Evolutionary conservation across 139 green algal genomes (phyloP), one percentile per base, ranked within the genome.

Genomic region (Nannochloris sp.): DNA sequence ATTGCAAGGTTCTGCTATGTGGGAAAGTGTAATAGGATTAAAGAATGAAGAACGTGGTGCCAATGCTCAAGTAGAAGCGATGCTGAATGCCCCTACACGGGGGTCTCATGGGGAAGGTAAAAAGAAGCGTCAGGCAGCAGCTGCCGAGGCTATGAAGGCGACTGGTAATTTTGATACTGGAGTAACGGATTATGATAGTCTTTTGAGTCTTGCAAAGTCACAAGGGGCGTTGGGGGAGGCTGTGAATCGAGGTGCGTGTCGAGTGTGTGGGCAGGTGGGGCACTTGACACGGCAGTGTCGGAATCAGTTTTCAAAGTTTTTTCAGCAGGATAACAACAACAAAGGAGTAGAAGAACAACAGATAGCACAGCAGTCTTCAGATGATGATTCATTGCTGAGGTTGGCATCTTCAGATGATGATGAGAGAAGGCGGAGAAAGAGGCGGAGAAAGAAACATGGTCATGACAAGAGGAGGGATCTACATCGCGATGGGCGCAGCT

Each of bases 261-360:
- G 85, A 68, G 69, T 82, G 11, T 95, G 87, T 66, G 86, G 87
- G 25, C 78, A 90, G 56, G 68, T 93, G 12, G 87, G 87, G 5
- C 87, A 95, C 75, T 78, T 94, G 12, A 93, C 87, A 8, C 89
- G 88, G 74, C 85, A 95, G 82, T 95, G 87, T 78, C 78, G 79
- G 44, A 93, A 93, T 67, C 65, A 76, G 10, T 55, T 85, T 53
- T 75, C 79, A 10, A 26, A 30, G 10, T 67, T 61, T 40, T 75
- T 59, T 57, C 13, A 68, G 5, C 14, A 49, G 10, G 43, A 12
- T 49, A 49, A 49, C 10, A 49, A 12, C 43, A 49, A 49, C 12
- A 23, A 20, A 53, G 46, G 46, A 11, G 5, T 2, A 40, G 8
- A 40, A 40, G 33, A 40, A 40, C 46, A 53, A 11, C n/a, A 28